Evolutionary conservation across 352 stramenopile species (phyloP), one percentile per base, ranked within the genome.

Genomic region (Pythium apleroticum): DNA sequence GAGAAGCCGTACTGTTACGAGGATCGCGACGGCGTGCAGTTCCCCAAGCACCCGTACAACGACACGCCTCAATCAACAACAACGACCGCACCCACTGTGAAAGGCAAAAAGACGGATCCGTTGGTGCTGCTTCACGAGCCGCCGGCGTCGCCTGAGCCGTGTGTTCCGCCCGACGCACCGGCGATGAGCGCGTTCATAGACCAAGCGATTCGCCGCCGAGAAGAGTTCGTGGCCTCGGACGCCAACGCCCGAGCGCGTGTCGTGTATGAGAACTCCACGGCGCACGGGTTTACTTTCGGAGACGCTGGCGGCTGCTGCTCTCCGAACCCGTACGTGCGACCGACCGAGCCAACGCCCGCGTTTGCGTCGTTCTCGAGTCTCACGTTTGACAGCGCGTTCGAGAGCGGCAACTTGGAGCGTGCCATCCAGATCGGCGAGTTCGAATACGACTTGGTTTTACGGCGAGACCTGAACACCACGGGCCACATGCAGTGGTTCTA

Each of bases 401-500:
- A 98, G 70, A 96, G 87, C 63, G 93, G 91, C 2, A 98, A 98
- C 52, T 75, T 98, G 14, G 77, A 88, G n/a, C 71, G 75, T 2
- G 87, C 80, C 11, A 84, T 96, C 59, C 90, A 94, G 48, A 80
- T 94, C 11, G 94, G 87, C 2, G 68, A 86, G 24, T 79, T 62
- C 31, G 88, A 98, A 53, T 98, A 98, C 67, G 94, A 98, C 39
- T 75, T 98, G 11, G 75, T 97, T 11, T 57, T 98, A 15, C 77
- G 90, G 4, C 68, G 77, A 0, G 95, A 98, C 69, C 61, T 96
- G 27, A 87, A 98, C 68, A 97, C 87, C 14, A 71, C 54, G 0
- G 80, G 87, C 0, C 80, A 97, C 56, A 96, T 80, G 67, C 90
- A 98, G 72, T 98, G 95, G 95, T 98, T 98, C 58, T 98, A 98